phyloP scores from a whole-genome alignment of 176 grass and related monocot species.

The Paspalum vaginatum region DNA sequence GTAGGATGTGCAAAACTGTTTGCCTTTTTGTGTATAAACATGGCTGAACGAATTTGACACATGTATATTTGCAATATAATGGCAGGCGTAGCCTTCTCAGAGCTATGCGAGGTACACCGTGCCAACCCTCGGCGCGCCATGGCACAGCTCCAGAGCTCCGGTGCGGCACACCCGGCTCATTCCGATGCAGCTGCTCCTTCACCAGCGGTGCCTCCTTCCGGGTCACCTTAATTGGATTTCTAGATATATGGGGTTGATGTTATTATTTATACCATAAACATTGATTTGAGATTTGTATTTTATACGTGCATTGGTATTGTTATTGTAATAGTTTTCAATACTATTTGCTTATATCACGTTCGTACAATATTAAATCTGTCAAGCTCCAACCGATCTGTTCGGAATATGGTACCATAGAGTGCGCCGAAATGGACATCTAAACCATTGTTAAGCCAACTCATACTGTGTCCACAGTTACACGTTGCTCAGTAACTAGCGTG shows the following conservation, averaged over 20 bases:
- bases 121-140: constrained; percentile 35
- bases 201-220: background rate
- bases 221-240: background rate
- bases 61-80: background rate
- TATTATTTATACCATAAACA: background rate
- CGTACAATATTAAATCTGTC: too few relatives aligned
- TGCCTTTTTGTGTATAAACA: too few relatives aligned
- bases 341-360: background rate
- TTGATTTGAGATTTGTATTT: background rate
- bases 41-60: too few relatives aligned
- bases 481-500: too few relatives aligned
- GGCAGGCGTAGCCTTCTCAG: constrained; percentile 34
- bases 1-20: too few relatives aligned
- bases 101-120: constrained; percentile 38
- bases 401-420: too few relatives aligned
- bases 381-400: too few relatives aligned
- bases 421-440: too few relatives aligned
- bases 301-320: background rate
- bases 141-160: constrained; percentile 32
- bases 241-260: background rate
- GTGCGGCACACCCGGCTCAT: background rate
- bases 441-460: too few relatives aligned
- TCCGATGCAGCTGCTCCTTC: constrained; percentile 1
- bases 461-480: too few relatives aligned
- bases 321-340: background rate